A percentile compares a stretch with the other conserved stretches of the same genome.
Conservation (phyloP, 2,329 filamentous ascomycete species). For the Mollisia scopiformis region DNA sequence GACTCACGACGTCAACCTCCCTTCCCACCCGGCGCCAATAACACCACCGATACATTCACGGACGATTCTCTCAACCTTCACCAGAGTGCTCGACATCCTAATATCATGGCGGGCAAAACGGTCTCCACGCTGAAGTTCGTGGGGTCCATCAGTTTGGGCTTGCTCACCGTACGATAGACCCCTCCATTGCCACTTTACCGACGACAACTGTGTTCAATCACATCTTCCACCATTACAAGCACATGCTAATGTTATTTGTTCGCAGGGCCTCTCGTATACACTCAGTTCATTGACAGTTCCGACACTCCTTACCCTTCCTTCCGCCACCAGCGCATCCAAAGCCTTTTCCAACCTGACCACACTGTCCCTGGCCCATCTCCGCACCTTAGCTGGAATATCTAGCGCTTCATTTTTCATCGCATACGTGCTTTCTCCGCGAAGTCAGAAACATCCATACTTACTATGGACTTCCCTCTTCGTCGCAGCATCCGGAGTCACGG, state of each 20-base stretch:
- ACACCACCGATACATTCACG: background rate
- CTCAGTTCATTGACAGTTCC: slow-evolving; percentile 79
- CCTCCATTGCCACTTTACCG: slow-evolving; percentile 15
- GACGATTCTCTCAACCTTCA: background rate
- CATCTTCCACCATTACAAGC: background rate
- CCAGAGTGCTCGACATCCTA: background rate
- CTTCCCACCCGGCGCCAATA: background rate
- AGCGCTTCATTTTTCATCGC: slow-evolving; percentile 75
- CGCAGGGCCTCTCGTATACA: slow-evolving; percentile 85
- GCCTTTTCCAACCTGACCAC: slow-evolving; percentile 70
- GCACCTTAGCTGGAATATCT: slow-evolving; percentile 69
- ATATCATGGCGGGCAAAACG: slow-evolving; percentile 64
- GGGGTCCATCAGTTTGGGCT: slow-evolving; percentile 84
- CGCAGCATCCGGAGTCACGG: slow-evolving; percentile 51
- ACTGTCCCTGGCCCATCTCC: slow-evolving; percentile 66
- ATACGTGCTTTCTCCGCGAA: slow-evolving; percentile 74
- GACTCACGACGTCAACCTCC: background rate
- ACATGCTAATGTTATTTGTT: background rate
- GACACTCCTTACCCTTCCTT: slow-evolving; percentile 78
- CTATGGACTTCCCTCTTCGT: slow-evolving; percentile 80
- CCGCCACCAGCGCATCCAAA: slow-evolving; percentile 69
- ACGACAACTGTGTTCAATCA: background rate
- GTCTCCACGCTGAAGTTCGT: slow-evolving; percentile 89
- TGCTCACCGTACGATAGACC: slow-evolving; percentile 71
- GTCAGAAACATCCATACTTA: slow-evolving; percentile 84